A percentile compares a stretch with the other conserved stretches of the same genome.
Evolutionary conservation across 805 yeast genomes (phyloP).

Genomic region (Pichia manshurica): DNA sequence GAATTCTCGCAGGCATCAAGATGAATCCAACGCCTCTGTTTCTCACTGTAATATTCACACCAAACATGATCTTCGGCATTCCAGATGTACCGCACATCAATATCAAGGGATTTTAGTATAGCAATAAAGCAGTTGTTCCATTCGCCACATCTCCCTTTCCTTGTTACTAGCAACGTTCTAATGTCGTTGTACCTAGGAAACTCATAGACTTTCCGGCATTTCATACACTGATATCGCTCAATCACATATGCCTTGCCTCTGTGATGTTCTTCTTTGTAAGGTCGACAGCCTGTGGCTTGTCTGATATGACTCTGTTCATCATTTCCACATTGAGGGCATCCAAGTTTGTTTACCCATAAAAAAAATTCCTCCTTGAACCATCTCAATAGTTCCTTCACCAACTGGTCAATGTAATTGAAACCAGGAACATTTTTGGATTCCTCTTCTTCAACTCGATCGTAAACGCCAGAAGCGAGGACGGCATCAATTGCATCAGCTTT

Average conservation of each 20-base stretch:
- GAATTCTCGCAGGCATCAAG: conserved; percentile 84
- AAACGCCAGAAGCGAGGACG: conserved; percentile 62
- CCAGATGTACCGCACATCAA: conserved; percentile 71
- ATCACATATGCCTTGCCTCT: conserved; percentile 49
- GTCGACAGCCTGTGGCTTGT: conserved; percentile 31
- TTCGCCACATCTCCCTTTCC: conserved; percentile 88
- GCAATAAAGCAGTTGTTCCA: conserved; percentile 85
- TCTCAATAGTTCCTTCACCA: conserved; percentile 50
- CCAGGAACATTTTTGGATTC: conserved; percentile 12
- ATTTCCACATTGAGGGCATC: conserved; percentile 48
- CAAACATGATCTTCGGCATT: conserved; percentile 93
- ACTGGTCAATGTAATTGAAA: conserved; percentile 47
- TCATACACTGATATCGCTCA: conserved; percentile 59
- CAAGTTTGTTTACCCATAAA: conserved; percentile 72
- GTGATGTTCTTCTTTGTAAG: conserved; percentile 35
- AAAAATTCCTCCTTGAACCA: conserved; percentile 81
- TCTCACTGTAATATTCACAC: conserved; percentile 77
- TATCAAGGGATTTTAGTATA: conserved; percentile 59
- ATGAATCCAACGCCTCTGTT: conserved; percentile 73
- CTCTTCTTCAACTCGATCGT: conserved; percentile 34
- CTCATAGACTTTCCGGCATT: conserved; percentile 43
- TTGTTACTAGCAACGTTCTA: conserved; percentile 48
- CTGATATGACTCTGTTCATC: conserved; percentile 36
- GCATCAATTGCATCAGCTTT: conserved; percentile 57
- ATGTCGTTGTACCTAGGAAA: conserved; percentile 80